Percentiles rank a stretch among this genome's conserved stretches.
These are phyloP conservation scores for Colletotrichum brevisporum DNA, from an alignment of 2,329 filamentous ascomycete species.

Conservation along the genomic window DNA sequence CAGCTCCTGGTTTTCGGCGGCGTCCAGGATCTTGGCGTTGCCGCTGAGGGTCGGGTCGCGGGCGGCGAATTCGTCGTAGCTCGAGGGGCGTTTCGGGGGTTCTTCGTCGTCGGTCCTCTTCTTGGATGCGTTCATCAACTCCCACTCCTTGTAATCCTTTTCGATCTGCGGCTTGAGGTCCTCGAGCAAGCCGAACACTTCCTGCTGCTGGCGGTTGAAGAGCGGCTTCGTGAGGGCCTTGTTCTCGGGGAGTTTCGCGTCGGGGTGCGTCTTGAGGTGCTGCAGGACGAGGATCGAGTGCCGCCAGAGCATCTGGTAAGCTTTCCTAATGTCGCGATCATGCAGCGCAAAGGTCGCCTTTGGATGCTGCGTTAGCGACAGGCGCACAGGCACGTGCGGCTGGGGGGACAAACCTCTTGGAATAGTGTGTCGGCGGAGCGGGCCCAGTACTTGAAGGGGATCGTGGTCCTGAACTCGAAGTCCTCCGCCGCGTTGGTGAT, in stretches of 20 bases:
- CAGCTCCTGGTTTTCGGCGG: constrained; percentile 79
- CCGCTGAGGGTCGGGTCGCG: constrained; percentile 74
- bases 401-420: constrained; percentile 76
- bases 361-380: not conserved
- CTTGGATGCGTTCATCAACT: constrained; percentile 64
- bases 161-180: constrained; percentile 84
- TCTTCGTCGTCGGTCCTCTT: constrained; percentile 44
- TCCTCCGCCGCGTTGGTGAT: constrained; percentile 82
- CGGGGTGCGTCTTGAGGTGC: constrained; percentile 81
- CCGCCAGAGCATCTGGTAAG: constrained; percentile 92
- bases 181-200: constrained; percentile 80
- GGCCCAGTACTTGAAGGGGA: constrained; percentile 85
- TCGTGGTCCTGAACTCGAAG: constrained; percentile 84
- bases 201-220: constrained; percentile 62
- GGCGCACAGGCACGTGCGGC: not conserved
- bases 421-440: constrained; percentile 84
- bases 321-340: constrained; percentile 88
- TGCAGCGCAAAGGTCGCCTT: constrained; percentile 88
- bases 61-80: constrained; percentile 64
- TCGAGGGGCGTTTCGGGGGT: constrained; percentile 44
- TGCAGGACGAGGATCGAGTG: constrained; percentile 88
- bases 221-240: constrained; percentile 72
- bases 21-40: constrained; percentile 74
- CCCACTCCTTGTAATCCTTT: constrained; percentile 77
- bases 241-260: constrained; percentile 76